Evolutionary conservation across 345 rosid genomes (phyloP), one percentile per base, ranked within the genome.

Genomic region (Excoecaria agallocha): DNA sequence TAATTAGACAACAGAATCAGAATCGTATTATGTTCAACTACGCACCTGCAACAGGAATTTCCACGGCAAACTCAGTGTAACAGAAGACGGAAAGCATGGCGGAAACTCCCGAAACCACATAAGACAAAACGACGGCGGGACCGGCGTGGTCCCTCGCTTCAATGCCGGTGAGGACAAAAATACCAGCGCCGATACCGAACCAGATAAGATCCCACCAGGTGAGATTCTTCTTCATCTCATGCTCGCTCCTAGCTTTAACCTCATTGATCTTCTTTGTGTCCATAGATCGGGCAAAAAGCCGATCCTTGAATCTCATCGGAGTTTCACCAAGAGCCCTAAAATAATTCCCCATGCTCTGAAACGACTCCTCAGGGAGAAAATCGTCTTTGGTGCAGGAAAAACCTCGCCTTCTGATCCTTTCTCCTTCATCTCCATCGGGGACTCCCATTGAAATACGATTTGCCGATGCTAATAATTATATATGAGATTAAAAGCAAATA

Each of bases 81-180:
- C 97, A 94, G 75, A 94, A 94, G 9, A 92, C 98, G 3, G 98
- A 94, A 12, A 94, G 96, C 97, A 94, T 83, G 10, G 98, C 98
- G 12, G 97, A 94, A 46, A 88, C 19, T 20, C 98, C 98, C 0
- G 98, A 92, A 61, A 94, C 84, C 3, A 88, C 91, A 46, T 81
- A 94, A n/a, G 98, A 92, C 73, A 94, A 64, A 4, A 92, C 93
- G 10, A 94, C 91, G 15, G 98, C 97, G 0, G 98, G 97, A 43
- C 98, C 98, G 12, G 98, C 79, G 12, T 10, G 25, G 0, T 84
- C 56, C 11, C 62, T 74, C 3, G 97, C 89, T 73, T 92, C 89
- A 0, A 82, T 85, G 4, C 98, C 98, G 0, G 98, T 89, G 48
- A 94, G 92, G 35, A 94, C 98, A 68, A 94, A 94, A 63, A 94